These are phyloP conservation scores for Pilatotrama ljubarskyi DNA, from an alignment of 768 basidiomycete genomes.

Conservation along the genomic window DNA sequence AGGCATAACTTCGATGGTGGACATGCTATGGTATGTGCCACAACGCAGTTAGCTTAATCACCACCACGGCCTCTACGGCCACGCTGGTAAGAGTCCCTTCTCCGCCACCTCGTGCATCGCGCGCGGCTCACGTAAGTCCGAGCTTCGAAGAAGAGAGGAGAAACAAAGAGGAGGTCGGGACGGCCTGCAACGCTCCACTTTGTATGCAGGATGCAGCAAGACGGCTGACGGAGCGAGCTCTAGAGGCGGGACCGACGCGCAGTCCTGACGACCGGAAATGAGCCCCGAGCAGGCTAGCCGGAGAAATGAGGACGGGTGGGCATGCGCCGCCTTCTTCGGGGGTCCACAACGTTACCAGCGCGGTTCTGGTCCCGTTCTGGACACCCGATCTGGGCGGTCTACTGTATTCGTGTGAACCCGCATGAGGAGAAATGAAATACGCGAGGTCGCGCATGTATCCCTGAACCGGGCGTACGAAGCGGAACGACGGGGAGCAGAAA, in stretches of 20 bases:
- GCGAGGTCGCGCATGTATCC: neutral
- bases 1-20: neutral
- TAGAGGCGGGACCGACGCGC: constrained; percentile 5
- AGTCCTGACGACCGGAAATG: constrained; percentile 19
- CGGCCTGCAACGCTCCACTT: neutral
- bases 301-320: neutral
- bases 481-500: neutral
- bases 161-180: neutral
- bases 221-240: neutral
- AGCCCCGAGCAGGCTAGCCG: neutral
- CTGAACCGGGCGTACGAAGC: neutral
- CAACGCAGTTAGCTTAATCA: neutral
- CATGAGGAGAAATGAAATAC: neutral
- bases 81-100: neutral
- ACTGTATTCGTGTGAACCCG: constrained; percentile 3
- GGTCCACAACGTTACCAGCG: constrained; percentile 13
- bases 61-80: neutral
- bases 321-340: neutral
- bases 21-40: neutral
- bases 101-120: constrained; percentile 12
- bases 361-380: constrained; percentile 2
- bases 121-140: constrained; percentile 3
- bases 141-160: neutral
- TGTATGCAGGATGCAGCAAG: neutral
- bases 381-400: neutral